A percentile compares a stretch with the other conserved stretches of the same genome.
Conservation (phyloP, 768 basidiomycete species). For the Rhizopogon vinicolor region DNA sequence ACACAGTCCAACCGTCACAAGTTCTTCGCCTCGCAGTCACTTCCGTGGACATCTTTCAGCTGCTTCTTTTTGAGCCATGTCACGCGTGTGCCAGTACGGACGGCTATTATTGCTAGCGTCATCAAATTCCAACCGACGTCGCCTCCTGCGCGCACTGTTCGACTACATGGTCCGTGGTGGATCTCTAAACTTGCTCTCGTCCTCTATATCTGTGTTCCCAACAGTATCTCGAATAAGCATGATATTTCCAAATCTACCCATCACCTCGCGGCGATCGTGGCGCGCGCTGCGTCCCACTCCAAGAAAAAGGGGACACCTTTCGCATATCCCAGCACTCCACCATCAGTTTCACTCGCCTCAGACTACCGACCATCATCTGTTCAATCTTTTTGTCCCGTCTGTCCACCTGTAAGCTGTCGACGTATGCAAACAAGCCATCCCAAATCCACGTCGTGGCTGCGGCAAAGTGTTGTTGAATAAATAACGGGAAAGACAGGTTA, state of each 20-base stretch:
- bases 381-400: conserved; percentile 71
- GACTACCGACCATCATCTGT: conserved; percentile 80
- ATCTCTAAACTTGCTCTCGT: neutral
- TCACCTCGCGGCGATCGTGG: conserved; percentile 65
- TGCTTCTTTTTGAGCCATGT: no score
- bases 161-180: no score
- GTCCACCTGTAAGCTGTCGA: conserved; percentile 71
- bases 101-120: no score
- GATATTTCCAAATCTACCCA: conserved; percentile 56
- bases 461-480: conserved; percentile 79
- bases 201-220: neutral
- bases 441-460: conserved; percentile 76
- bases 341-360: conserved; percentile 28
- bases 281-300: conserved; percentile 52
- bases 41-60: no score
- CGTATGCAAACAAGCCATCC: conserved; percentile 75
- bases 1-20: no score
- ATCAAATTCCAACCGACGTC: no score
- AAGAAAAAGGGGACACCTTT: conserved; percentile 41
- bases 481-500: conserved; percentile 76
- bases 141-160: no score
- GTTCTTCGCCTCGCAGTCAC: no score
- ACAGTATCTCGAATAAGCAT: conserved; percentile 9
- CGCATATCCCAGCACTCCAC: conserved; percentile 29
- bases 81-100: no score